These are phyloP conservation scores for Cardamine resedifolia DNA, from an alignment of 345 rosid species.

Conservation along the genomic window DNA sequence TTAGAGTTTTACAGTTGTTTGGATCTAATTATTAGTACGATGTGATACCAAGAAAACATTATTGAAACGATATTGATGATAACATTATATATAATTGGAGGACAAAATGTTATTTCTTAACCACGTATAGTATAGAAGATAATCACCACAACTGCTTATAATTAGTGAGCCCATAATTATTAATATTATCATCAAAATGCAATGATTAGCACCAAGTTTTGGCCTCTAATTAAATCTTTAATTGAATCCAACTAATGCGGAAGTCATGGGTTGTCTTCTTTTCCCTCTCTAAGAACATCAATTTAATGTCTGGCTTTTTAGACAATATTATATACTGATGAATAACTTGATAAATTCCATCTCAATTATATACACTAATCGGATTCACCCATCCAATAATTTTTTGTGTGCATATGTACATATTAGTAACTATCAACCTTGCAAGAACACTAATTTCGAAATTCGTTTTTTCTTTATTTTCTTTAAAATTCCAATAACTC, in stretches of 20 bases:
- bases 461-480: not conserved
- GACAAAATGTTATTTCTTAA: conserved; percentile 11
- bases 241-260: conserved; percentile 39
- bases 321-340: not conserved
- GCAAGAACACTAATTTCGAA: not conserved
- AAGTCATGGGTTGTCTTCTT: conserved; percentile 38
- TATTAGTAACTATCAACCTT: conserved; percentile 6
- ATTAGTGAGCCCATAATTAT: conserved; percentile 32
- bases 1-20: conserved; percentile 30
- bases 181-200: conserved; percentile 39
- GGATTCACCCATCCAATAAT: not conserved
- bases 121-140: conserved; percentile 22
- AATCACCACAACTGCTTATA: conserved; percentile 34
- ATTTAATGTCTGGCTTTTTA: conserved; percentile 6
- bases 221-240: conserved; percentile 35
- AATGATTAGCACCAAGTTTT: conserved; percentile 37
- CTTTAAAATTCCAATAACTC: not conserved
- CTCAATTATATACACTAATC: not conserved
- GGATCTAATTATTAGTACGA: conserved; percentile 29
- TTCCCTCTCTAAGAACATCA: conserved; percentile 13
- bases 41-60: conserved; percentile 32
- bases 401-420: not conserved
- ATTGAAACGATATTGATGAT: conserved; percentile 30
- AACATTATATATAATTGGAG: conserved; percentile 30
- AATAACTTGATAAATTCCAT: not conserved